These are phyloP conservation scores for Dictyophora rubrovolvata DNA, from an alignment of 768 basidiomycete genomes.

Conservation along the genomic window DNA sequence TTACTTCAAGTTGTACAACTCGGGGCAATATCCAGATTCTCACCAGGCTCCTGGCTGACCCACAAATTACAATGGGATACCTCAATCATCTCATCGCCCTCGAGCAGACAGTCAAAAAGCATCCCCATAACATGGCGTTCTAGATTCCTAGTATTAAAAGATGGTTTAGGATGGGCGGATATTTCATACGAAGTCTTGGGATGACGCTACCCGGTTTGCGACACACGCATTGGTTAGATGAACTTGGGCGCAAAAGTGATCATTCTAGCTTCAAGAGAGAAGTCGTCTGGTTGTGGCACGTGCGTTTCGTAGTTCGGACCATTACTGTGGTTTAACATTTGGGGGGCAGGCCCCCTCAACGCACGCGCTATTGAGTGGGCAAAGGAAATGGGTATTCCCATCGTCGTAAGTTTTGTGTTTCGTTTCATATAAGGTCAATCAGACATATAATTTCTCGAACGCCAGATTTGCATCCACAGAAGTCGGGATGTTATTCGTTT, in stretches of 20 bases:
- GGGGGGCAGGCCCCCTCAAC: background rate
- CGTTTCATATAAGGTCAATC: no score
- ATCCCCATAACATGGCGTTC: background rate
- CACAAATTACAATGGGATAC: background rate
- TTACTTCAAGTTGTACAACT: no score
- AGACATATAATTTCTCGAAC: background rate
- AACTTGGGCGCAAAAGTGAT: background rate
- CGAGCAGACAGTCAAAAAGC: background rate
- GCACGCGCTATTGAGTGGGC: background rate
- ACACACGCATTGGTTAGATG: background rate
- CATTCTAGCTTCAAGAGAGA: background rate
- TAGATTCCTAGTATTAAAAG: background rate
- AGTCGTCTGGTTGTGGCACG: background rate
- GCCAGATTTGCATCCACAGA: background rate
- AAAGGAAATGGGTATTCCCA: background rate
- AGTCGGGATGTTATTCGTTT: background rate
- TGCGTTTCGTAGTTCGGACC: no score
- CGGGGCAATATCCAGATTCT: no score
- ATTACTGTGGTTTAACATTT: background rate
- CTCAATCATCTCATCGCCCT: background rate
- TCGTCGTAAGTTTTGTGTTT: background rate
- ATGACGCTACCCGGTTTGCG: background rate
- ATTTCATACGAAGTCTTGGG: background rate
- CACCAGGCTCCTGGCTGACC: no score
- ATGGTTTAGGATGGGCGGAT: background rate